Percentiles rank a stretch among this genome's conserved stretches.
Evolutionary conservation across 768 basidiomycete genomes (phyloP).

Genomic region (Fibroporia radiculosa): DNA sequence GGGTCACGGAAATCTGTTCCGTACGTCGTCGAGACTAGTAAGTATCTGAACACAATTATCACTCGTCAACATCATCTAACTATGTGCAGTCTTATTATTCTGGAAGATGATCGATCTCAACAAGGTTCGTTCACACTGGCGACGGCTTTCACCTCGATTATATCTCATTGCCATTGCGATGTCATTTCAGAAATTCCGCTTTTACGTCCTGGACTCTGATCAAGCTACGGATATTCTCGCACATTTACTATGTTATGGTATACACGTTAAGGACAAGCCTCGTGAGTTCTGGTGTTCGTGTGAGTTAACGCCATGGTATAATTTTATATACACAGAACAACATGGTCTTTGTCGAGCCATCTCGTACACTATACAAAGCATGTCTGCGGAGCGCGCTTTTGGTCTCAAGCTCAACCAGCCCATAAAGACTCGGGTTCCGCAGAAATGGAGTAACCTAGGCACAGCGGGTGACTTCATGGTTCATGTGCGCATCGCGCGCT

Average conservation of each 20-base stretch:
- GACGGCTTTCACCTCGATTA: neutral
- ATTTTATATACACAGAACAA: constrained; percentile 48
- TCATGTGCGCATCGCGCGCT: constrained; percentile 39
- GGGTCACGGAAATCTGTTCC: constrained; percentile 80
- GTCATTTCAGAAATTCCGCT: constrained; percentile 81
- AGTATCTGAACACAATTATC: constrained; percentile 21
- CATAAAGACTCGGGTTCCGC: constrained; percentile 57
- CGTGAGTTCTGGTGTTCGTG: constrained; percentile 45
- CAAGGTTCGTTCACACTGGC: constrained; percentile 47
- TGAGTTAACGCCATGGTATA: constrained; percentile 1
- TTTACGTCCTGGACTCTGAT: constrained; percentile 75
- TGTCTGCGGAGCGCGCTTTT: constrained; percentile 81
- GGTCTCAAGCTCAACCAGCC: constrained; percentile 60
- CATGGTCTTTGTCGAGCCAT: constrained; percentile 85
- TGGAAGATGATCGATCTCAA: constrained; percentile 94
- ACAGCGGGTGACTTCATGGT: constrained; percentile 83
- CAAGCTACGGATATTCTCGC: constrained; percentile 70
- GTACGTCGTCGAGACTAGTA: constrained; percentile 77
- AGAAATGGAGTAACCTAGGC: constrained; percentile 70
- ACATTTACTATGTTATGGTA: constrained; percentile 70
- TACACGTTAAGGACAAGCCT: constrained; percentile 92
- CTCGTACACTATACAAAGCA: constrained; percentile 85
- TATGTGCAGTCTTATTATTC: constrained; percentile 55
- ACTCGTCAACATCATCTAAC: neutral
- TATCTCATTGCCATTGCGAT: neutral